These are phyloP conservation scores for Tuber microsphaerosporum DNA, from an alignment of 495 filamentous ascomycete species.

Conservation along the genomic window DNA sequence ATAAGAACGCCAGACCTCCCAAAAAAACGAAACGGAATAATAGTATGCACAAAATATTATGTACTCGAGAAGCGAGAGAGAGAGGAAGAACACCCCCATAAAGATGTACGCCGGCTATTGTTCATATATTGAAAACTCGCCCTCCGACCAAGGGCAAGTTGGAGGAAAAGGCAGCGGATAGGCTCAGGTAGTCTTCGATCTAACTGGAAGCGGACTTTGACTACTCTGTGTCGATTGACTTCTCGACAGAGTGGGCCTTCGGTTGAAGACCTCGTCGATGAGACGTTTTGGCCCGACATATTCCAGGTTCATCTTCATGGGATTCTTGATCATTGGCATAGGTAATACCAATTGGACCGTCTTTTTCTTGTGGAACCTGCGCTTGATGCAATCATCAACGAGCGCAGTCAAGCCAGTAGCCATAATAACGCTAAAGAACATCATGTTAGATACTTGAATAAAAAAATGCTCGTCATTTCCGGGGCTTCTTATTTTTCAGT, in stretches of 20 bases:
- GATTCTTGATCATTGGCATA: slow-evolving; percentile 52
- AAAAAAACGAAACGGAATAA: slow-evolving; percentile 4
- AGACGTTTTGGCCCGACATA: slow-evolving; percentile 63
- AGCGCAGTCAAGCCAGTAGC: slow-evolving; percentile 83
- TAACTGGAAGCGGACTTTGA: slow-evolving; percentile 45
- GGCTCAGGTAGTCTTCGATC: slow-evolving; percentile 43
- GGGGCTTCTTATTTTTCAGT: not conserved
- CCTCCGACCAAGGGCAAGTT: not conserved
- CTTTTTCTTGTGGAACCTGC: slow-evolving; percentile 64
- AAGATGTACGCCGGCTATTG: not conserved
- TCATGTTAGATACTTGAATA: slow-evolving; percentile 19
- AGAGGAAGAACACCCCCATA: not conserved
- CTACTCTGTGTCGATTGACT: slow-evolving; percentile 41
- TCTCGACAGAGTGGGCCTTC: slow-evolving; percentile 45
- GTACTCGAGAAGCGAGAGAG: not conserved
- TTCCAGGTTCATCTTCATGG: slow-evolving; percentile 58
- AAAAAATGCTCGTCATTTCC: slow-evolving; percentile 19
- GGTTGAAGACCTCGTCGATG: slow-evolving; percentile 72
- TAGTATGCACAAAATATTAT: slow-evolving; percentile 12
- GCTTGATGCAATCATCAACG: slow-evolving; percentile 85
- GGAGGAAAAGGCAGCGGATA: not conserved
- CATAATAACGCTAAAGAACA: slow-evolving; percentile 63
- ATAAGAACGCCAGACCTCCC: slow-evolving; percentile 8
- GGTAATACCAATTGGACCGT: slow-evolving; percentile 51
- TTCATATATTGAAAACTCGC: not conserved